Percentiles rank a stretch among this genome's conserved stretches.
Conservation (phyloP, 2,329 filamentous ascomycete species). For the Tolypocladium nubicola region DNA sequence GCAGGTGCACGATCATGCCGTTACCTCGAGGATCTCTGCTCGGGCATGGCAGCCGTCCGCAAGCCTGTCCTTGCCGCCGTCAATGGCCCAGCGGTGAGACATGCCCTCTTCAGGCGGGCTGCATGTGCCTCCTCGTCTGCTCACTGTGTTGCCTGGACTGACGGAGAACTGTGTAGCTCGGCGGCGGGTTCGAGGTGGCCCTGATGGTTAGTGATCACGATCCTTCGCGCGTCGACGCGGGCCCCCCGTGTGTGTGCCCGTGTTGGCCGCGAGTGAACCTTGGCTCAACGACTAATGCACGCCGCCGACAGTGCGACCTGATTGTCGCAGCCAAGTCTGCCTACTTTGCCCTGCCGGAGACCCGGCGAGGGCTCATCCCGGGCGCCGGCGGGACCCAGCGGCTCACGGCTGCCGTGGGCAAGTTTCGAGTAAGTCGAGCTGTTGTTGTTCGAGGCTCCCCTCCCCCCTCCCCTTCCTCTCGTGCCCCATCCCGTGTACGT, state of each 20-base stretch:
- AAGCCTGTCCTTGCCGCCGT: conserved; percentile 40
- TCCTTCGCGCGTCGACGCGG: not conserved
- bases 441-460: not conserved
- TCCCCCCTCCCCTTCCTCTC: no score
- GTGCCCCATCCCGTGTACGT: not conserved
- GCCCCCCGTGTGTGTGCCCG: not conserved
- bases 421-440: conserved; percentile 23
- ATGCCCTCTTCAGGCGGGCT: conserved; percentile 9
- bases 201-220: conserved; percentile 24
- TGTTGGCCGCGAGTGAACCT: not conserved
- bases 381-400: conserved; percentile 30
- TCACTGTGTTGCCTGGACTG: not conserved
- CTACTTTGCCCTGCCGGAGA: conserved; percentile 28
- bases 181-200: conserved; percentile 39
- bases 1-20: conserved; percentile 19
- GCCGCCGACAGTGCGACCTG: conserved; percentile 23
- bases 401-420: conserved; percentile 27
- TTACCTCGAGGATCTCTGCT: conserved; percentile 30
- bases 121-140: not conserved
- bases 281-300: conserved; percentile 1
- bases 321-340: conserved; percentile 23
- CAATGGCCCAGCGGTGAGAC: conserved; percentile 37
- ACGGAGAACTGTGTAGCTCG: conserved; percentile 22
- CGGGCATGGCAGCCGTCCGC: conserved; percentile 19
- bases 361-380: conserved; percentile 28